Conservation (phyloP, 805 yeast species). For the Monosporozyma servazzii region DNA sequence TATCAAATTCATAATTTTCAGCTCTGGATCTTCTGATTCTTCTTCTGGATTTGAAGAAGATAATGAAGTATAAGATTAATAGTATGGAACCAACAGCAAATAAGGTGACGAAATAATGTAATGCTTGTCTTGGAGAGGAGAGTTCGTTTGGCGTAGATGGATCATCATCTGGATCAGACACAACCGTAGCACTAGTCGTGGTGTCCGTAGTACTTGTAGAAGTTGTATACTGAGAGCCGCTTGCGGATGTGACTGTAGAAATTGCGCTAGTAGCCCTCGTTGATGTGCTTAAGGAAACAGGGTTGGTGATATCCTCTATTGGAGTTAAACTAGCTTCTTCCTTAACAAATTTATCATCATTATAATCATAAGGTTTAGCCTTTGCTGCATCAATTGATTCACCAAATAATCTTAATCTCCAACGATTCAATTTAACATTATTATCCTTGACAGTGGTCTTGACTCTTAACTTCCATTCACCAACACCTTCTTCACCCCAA, state of each 20-base stretch:
- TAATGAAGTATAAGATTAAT: constrained; percentile 37
- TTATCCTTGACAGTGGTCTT: constrained; percentile 34
- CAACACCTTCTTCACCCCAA: constrained; percentile 91
- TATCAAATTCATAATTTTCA: constrained; percentile 68
- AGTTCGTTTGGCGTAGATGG: constrained; percentile 26
- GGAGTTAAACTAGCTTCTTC: neutral
- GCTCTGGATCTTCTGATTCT: constrained; percentile 50
- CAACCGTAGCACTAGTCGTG: neutral
- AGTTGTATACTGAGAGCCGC: neutral
- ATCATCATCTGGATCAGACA: constrained; percentile 15
- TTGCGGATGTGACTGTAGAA: constrained; percentile 4
- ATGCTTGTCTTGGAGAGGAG: constrained; percentile 38
- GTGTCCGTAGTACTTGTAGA: constrained; percentile 1
- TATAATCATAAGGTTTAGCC: constrained; percentile 36
- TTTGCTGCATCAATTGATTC: constrained; percentile 56
- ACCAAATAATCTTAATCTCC: constrained; percentile 81
- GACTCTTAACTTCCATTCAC: constrained; percentile 75
- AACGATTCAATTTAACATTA: constrained; percentile 42
- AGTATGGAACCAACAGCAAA: constrained; percentile 49
- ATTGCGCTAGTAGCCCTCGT: constrained; percentile 1
- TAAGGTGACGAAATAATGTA: constrained; percentile 52
- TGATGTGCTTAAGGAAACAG: constrained; percentile 1
- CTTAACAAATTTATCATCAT: neutral
- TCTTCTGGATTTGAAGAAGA: constrained; percentile 34
- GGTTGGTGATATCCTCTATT: neutral